A percentile compares a stretch with the other conserved stretches of the same genome.
phyloP scores from a whole-genome alignment of 805 yeast genomes.

The Saturnispora serradocipensis region DNA sequence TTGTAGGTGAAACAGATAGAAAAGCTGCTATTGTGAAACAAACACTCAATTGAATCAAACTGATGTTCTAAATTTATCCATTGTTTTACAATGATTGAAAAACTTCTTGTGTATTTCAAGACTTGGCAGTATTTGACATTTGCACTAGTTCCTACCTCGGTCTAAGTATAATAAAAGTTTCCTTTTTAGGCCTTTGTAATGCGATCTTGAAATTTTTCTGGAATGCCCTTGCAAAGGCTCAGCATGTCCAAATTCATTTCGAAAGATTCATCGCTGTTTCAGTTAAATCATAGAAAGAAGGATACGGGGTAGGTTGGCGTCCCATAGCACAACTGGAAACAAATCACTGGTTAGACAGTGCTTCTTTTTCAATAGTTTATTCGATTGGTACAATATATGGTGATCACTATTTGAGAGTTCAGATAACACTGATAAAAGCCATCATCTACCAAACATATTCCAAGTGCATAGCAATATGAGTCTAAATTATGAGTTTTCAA shows the following conservation, averaged over 20 bases:
- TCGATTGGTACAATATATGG: no score
- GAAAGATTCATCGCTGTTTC: background rate
- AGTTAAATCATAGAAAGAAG: background rate
- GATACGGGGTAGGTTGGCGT: no score
- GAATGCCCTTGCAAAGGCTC: background rate
- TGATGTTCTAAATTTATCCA: background rate
- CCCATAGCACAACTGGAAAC: no score
- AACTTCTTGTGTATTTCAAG: background rate
- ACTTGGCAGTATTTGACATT: background rate
- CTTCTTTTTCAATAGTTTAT: no score
- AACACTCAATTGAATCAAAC: no score
- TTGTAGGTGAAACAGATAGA: background rate
- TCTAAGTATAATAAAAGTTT: background rate
- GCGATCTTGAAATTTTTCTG: background rate
- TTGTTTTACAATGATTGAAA: background rate
- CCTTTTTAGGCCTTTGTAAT: slow-evolving; percentile 9
- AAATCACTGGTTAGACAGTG: no score
- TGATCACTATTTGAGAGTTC: no score
- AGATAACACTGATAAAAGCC: no score
- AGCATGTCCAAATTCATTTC: background rate
- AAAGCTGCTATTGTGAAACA: background rate
- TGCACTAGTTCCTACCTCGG: background rate
- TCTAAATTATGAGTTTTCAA: no score
- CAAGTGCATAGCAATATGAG: no score
- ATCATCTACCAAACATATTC: no score